A percentile compares a stretch with the other conserved stretches of the same genome.
Evolutionary conservation across 352 stramenopile genomes (phyloP).

Genomic region (Globisporangium lucens): DNA sequence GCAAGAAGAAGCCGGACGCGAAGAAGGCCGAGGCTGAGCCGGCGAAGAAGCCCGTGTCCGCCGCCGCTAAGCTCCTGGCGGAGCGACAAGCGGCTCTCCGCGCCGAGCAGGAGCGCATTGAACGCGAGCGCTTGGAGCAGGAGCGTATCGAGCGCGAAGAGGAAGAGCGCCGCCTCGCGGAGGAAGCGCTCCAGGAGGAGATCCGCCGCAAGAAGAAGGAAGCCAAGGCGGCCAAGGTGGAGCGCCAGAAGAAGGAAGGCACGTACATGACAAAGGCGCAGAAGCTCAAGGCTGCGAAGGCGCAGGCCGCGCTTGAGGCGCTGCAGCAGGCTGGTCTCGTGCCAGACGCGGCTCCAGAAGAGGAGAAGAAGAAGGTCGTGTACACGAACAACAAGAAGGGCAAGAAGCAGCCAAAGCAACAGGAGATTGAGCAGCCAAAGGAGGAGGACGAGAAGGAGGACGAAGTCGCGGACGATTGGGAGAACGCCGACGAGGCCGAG

Average conservation of each 20-base stretch:
- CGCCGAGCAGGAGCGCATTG: constrained; percentile 69
- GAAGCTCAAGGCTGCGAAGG: constrained; percentile 91
- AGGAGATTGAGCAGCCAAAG: constrained; percentile 31
- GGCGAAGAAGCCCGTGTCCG: constrained; percentile 71
- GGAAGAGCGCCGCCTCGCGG: constrained; percentile 46
- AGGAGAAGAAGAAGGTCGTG: constrained; percentile 92
- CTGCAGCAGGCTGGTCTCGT: constrained; percentile 93
- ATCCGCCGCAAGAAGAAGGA: constrained; percentile 79
- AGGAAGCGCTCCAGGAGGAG: constrained; percentile 56
- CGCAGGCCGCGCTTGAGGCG: constrained; percentile 87
- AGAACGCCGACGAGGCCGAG: constrained; percentile 51
- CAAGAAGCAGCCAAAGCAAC: constrained; percentile 36
- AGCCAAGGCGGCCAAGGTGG: constrained; percentile 83
- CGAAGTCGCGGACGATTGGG: constrained; percentile 69
- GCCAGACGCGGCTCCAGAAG: constrained; percentile 39
- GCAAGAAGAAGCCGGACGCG: constrained; percentile 60
- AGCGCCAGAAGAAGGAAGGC: constrained; percentile 94
- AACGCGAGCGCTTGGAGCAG: constrained; percentile 71
- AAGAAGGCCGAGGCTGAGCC: constrained; percentile 46
- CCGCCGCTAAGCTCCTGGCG: constrained; percentile 62
- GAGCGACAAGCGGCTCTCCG: constrained; percentile 72
- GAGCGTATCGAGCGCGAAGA: constrained; percentile 68
- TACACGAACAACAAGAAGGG: constrained; percentile 87
- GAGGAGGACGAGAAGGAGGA: constrained; percentile 48
- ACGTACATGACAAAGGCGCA: constrained; percentile 99